phyloP scores from a whole-genome alignment of 2,329 filamentous ascomycete genomes.

The Grosmannia clavigera region DNA sequence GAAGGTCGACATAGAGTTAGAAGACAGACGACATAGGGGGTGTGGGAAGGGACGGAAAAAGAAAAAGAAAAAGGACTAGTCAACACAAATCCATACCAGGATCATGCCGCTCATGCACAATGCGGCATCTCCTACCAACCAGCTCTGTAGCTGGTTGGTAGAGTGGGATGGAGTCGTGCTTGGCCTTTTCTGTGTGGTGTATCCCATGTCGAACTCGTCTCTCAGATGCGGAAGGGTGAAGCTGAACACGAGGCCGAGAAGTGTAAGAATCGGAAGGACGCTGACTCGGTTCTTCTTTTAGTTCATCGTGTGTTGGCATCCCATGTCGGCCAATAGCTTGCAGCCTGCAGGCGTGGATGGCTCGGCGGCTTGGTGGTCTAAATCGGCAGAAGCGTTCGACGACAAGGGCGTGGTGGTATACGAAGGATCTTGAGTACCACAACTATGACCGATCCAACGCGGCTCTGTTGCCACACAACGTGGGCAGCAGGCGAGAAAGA shows the following conservation, averaged over 20 bases:
- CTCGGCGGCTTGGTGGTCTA: background rate
- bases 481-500: background rate
- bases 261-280: background rate
- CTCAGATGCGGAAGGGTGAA: background rate
- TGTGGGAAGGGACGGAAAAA: background rate
- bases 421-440: background rate
- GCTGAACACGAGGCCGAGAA: background rate
- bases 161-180: background rate
- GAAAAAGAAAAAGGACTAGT: background rate
- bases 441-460: background rate
- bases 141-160: background rate
- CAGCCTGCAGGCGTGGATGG: background rate
- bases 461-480: background rate
- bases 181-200: background rate
- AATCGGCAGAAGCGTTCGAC: background rate
- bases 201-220: background rate
- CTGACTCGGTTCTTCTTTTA: background rate
- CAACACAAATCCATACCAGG: background rate
- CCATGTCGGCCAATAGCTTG: background rate
- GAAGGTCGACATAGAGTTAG: background rate
- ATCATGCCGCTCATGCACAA: background rate
- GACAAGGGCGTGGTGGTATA: background rate
- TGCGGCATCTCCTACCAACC: background rate
- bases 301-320: background rate
- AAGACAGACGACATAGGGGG: background rate